Base-by-base conservation (phyloP, 1,139 yeast genomes). In the Pichia sp. region DNA sequence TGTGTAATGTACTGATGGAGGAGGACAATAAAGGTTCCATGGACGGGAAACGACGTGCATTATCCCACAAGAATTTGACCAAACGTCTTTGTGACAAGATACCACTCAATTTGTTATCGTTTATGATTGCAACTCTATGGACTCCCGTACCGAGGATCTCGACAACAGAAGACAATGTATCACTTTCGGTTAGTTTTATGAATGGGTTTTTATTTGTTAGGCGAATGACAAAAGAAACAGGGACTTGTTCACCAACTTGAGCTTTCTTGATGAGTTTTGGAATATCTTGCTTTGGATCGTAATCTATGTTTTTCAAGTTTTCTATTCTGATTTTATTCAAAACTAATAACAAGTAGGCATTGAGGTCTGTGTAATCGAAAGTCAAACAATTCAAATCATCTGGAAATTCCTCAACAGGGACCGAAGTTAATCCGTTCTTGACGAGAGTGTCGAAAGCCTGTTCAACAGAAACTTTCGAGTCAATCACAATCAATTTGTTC, bases 91-190 rank as follows among this genome's bases (percentile, higher is more conserved):
- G 98, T 0, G 96, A 88, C 51, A 93, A 75, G 18, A 93, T 81
- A 53, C 97, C 98, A 3, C 83, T 78, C 47, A 86, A 79, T 60
- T 70, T 60, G 56, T 68, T 70, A 30, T 73, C 69, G 63, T 84
- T 78, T 12, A 87, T 80, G 55, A 91, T 87, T 21, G 97, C 96
- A 41, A 91, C 80, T 64, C 98, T 77, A 69, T 93, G 98, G 9
- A 89, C 96, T 8, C 98, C 98, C 48, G 86, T 80, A 22, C 96
- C 97, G 55, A 91, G 74, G 18, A 87, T 83, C 66, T 88, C 96
- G 62, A 87, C 87, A 1, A 87, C 97, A 2, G 81, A 76, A 42
- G 83, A 75, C 51, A 91, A 72, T 23, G 84, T 78, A 52, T 87
- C 91, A 31, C 75, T 64, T 61, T 88, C 90, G 47, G 80, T 78